Evolutionary conservation across 2,329 filamentous ascomycete species (phyloP).

Genomic region (Aspergillus aculeatinus): DNA sequence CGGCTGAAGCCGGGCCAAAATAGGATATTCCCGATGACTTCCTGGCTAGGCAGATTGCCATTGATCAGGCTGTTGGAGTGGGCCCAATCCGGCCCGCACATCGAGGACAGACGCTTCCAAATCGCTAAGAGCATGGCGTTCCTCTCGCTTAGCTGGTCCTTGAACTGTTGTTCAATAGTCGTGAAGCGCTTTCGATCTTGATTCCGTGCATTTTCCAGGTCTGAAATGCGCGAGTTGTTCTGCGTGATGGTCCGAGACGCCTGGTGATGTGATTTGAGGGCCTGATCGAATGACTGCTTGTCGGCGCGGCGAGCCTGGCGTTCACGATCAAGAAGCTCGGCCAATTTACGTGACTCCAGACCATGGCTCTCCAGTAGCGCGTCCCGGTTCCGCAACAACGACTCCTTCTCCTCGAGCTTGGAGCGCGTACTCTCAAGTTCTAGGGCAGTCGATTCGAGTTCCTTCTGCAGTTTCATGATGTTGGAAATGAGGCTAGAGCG

Average conservation of each 20-base stretch:
- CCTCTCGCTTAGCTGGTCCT: conserved; percentile 83
- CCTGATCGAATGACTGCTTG: conserved; percentile 81
- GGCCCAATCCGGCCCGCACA: conserved; percentile 90
- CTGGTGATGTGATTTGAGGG: conserved; percentile 82
- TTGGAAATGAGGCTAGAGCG: conserved; percentile 81
- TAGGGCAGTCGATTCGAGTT: conserved; percentile 78
- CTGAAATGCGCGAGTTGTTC: conserved; percentile 78
- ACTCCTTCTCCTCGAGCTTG: conserved; percentile 83
- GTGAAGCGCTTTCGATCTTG: conserved; percentile 76
- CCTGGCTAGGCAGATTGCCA: conserved; percentile 78
- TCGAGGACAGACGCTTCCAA: conserved; percentile 81
- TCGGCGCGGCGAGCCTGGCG: conserved; percentile 80
- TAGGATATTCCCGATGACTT: conserved; percentile 81
- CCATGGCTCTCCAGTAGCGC: conserved; percentile 82
- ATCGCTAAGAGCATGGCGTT: conserved; percentile 84
- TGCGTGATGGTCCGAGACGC: conserved; percentile 81
- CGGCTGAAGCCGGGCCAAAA: conserved; percentile 76
- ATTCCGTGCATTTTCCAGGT: conserved; percentile 77
- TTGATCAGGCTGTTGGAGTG: conserved; percentile 87
- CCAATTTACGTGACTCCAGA: conserved; percentile 79
- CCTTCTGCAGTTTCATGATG: conserved; percentile 81
- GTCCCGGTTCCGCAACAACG: conserved; percentile 85
- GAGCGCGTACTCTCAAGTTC: conserved; percentile 78
- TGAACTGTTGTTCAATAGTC: conserved; percentile 73
- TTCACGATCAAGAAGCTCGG: conserved; percentile 89